Conservation (phyloP, 306 rosid species). For the Mimosa pudica region DNA sequence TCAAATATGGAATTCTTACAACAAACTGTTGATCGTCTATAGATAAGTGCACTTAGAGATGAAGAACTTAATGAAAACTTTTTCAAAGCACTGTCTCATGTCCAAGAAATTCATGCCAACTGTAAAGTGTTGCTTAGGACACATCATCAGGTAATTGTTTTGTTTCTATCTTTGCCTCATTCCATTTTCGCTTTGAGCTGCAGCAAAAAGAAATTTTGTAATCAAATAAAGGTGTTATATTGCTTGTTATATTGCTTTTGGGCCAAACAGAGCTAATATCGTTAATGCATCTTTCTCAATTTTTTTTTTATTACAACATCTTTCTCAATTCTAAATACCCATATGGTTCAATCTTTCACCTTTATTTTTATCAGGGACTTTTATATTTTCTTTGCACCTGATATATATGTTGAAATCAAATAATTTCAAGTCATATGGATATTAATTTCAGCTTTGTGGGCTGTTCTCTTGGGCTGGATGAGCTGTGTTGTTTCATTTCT, state of each 20-base stretch:
- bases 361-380: constrained; percentile 3
- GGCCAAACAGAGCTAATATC: not conserved
- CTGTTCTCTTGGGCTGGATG: constrained; percentile 9
- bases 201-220: not conserved
- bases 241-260: not conserved
- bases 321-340: not conserved
- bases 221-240: not conserved
- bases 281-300: no score
- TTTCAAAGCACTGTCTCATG: constrained; percentile 94
- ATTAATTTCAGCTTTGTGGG: not conserved
- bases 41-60: constrained; percentile 88
- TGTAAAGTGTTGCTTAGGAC: constrained; percentile 92
- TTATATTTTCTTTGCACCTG: not conserved
- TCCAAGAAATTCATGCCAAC: constrained; percentile 93
- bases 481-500: constrained; percentile 13
- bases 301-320: no score
- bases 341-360: not conserved
- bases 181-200: constrained; percentile 19
- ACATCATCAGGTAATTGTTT: constrained; percentile 80
- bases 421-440: not conserved
- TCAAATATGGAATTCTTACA: constrained; percentile 29
- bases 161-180: constrained; percentile 15
- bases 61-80: constrained; percentile 74
- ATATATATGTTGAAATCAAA: constrained; percentile 1
- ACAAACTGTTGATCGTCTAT: constrained; percentile 35